phyloP scores from a whole-genome alignment of 371 early-diverging fungal species.

The Aphelidium insulamus region DNA sequence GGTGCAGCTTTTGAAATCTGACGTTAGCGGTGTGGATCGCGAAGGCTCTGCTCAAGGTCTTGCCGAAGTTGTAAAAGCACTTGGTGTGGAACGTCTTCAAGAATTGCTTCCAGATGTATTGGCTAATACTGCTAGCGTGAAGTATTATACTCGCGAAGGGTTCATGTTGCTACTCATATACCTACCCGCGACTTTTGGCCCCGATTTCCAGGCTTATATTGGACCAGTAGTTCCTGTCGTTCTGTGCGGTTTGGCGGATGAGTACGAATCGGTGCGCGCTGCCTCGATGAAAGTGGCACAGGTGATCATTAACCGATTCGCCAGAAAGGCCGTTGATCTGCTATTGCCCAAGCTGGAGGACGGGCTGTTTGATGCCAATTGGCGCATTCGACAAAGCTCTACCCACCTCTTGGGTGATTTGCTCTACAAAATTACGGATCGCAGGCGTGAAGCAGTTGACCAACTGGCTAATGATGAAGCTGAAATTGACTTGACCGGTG shows the following conservation, averaged over 20 bases:
- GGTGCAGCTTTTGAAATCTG: conserved; percentile 53
- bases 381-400: conserved; percentile 88
- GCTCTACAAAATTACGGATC: conserved; percentile 72
- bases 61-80: conserved; percentile 72
- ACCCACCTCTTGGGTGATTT: conserved; percentile 88
- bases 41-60: conserved; percentile 94
- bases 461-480: conserved; percentile 9
- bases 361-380: conserved; percentile 72
- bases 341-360: conserved; percentile 75
- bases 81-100: conserved; percentile 70
- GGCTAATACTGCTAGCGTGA: conserved; percentile 44
- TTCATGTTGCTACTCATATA: conserved; percentile 83
- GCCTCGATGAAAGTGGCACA: conserved; percentile 76
- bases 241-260: conserved; percentile 81
- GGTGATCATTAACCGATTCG: conserved; percentile 63
- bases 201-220: conserved; percentile 70
- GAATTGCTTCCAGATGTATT: conserved; percentile 73
- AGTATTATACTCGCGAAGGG: conserved; percentile 77
- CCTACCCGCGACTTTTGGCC: conserved; percentile 82
- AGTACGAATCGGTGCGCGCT: conserved; percentile 79
- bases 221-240: conserved; percentile 65
- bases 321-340: conserved; percentile 54
- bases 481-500: conserved; percentile 11
- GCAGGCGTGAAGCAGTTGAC: conserved; percentile 24
- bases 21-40: conserved; percentile 58